A percentile compares a stretch with the other conserved stretches of the same genome.
Evolutionary conservation across 2,329 filamentous ascomycete species (phyloP).

Genomic region (Pseudogymnoascus sp.): DNA sequence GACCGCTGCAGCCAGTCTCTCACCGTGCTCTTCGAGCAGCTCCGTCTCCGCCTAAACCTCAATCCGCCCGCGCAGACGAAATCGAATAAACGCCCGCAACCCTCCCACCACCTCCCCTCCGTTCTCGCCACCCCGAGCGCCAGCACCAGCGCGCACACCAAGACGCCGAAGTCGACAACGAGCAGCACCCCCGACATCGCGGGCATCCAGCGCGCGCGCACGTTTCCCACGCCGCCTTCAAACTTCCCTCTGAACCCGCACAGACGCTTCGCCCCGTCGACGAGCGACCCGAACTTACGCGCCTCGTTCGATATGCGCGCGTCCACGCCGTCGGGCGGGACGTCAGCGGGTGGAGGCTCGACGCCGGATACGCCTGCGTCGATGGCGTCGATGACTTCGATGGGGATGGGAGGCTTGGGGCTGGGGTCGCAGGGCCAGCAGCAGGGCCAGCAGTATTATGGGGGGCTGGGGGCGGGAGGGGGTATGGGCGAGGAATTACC

Average conservation of each 20-base stretch:
- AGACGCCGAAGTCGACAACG: neutral
- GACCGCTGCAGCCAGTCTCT: constrained; percentile 59
- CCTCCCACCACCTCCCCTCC: neutral
- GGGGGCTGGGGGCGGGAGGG: constrained; percentile 28
- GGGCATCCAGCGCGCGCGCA: neutral
- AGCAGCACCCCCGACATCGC: neutral
- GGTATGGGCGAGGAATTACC: constrained; percentile 34
- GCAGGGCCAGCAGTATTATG: constrained; percentile 28
- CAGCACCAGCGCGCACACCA: neutral
- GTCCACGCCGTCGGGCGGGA: neutral
- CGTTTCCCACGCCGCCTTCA: neutral
- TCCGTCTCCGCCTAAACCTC: neutral
- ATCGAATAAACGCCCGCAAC: neutral
- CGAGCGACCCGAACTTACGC: neutral
- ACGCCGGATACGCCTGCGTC: neutral
- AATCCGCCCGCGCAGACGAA: neutral
- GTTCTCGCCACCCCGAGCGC: neutral
- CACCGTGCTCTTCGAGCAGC: constrained; percentile 10
- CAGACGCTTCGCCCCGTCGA: neutral
- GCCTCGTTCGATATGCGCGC: neutral
- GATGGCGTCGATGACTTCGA: neutral
- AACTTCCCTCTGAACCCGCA: neutral
- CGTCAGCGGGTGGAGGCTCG: neutral
- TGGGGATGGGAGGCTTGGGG: neutral
- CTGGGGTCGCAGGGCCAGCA: neutral